Base-by-base conservation (phyloP, 1,284 basidiomycete species). In the Exobasidium rhododendri region DNA sequence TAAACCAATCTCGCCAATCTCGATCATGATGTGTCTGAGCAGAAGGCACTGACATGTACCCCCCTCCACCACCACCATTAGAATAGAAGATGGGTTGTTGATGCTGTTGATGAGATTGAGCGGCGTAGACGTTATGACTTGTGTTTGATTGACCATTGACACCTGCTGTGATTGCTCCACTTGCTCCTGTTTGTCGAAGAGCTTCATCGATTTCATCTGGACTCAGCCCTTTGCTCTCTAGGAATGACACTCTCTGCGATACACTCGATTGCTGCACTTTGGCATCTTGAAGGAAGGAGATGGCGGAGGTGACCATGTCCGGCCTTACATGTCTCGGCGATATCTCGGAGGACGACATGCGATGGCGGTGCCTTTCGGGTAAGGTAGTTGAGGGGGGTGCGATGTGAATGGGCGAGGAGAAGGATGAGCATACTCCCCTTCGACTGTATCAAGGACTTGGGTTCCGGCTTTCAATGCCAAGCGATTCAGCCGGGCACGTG, bases 181-280 rank as follows among this genome's bases (percentile, higher is more conserved):
- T 59, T 5, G 66, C 60, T 2, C 66, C 65, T 11, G 68, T 63
- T 46, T 74, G 88, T 63, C 85, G 84, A 70, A 97, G 81, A 4
- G 92, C 94, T 59, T 87, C 84, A 80, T 97, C 91, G 66, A 97
- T 94, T 81, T 98, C 94, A 13, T 84, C 79, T 17, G 85, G 84
- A 0, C 87, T 89, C 28, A 98, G 83, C 1, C 94, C 94, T 80
- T 97, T 97, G 4, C 91, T 89, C 77, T 97, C 90, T 26, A 98
- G 85, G 82, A 97, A 98, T 74, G 91, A 88, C 56, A 98, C 86
- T 54, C 91, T 86, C 79, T 94, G 91, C 3, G 89, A 85, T 32
- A 97, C 81, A 1, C 92, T 83, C 1, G 92, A 90, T 29, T 86
- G 83, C 77, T 81, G 77, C 28, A 84, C 82, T 87, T 89, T 78